These are phyloP conservation scores for Coleophoma eucalyptorum DNA, from an alignment of 2,329 filamentous ascomycete species.

Conservation along the genomic window DNA sequence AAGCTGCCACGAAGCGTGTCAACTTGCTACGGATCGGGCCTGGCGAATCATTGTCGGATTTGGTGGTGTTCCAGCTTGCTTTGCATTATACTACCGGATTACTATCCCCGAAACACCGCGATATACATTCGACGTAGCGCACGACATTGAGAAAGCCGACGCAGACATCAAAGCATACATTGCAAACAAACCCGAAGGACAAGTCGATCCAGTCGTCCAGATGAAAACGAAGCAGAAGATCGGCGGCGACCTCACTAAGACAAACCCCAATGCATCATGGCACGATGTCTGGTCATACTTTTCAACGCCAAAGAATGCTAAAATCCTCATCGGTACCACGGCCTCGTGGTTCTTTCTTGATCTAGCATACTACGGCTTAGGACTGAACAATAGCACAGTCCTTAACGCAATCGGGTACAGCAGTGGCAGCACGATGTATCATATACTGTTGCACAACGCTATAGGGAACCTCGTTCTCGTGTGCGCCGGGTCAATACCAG, in stretches of 20 bases:
- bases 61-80: slow-evolving; percentile 71
- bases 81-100: slow-evolving; percentile 81
- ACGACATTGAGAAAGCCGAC: slow-evolving; percentile 71
- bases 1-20: slow-evolving; percentile 59
- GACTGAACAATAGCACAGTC: slow-evolving; percentile 72
- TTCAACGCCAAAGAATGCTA: slow-evolving; percentile 63
- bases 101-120: slow-evolving; percentile 83
- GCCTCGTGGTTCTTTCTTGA: slow-evolving; percentile 82
- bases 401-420: slow-evolving; percentile 70
- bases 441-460: slow-evolving; percentile 67
- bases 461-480: slow-evolving; percentile 75
- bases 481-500: slow-evolving; percentile 73
- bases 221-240: slow-evolving; percentile 50
- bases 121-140: slow-evolving; percentile 77
- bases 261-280: slow-evolving; percentile 65
- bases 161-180: slow-evolving; percentile 65
- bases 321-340: slow-evolving; percentile 71
- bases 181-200: slow-evolving; percentile 41
- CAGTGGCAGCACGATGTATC: slow-evolving; percentile 58
- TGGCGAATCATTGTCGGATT: slow-evolving; percentile 81
- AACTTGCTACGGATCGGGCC: slow-evolving; percentile 70
- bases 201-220: slow-evolving; percentile 42
- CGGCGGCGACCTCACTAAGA: slow-evolving; percentile 44
- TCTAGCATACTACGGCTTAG: slow-evolving; percentile 64
- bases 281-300: slow-evolving; percentile 66